These are phyloP conservation scores for Larix kaempferi DNA, from an alignment of 75 land plant species.

Conservation along the genomic window DNA sequence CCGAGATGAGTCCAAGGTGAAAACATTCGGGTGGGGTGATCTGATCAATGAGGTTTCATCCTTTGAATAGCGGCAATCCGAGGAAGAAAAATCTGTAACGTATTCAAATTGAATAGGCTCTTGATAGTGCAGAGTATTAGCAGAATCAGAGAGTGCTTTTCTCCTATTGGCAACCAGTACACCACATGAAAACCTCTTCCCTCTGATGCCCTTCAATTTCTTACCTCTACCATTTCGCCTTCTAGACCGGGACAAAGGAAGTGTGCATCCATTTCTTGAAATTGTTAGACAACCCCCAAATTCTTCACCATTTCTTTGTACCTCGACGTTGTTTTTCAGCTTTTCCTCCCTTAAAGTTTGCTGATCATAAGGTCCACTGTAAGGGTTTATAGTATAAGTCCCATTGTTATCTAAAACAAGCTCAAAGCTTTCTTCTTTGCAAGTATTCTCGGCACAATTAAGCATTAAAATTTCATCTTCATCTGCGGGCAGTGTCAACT, in stretches of 20 bases:
- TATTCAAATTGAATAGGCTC: not conserved
- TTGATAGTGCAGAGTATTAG: slow-evolving; percentile 1
- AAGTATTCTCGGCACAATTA: not conserved
- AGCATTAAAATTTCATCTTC: not conserved
- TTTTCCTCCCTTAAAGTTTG: not conserved
- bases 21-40: not conserved
- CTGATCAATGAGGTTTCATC: not conserved
- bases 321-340: not conserved
- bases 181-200: not conserved
- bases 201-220: not conserved
- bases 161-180: not conserved
- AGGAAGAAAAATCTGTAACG: slow-evolving; percentile 2
- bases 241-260: slow-evolving; percentile 7
- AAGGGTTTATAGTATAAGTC: not conserved
- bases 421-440: slow-evolving; percentile 1
- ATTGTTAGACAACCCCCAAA: slow-evolving; percentile 13
- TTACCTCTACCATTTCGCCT: not conserved
- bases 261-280: slow-evolving; percentile 10
- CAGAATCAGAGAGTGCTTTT: not conserved
- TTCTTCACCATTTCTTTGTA: not conserved
- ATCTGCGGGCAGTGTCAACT: not conserved
- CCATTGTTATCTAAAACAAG: slow-evolving; percentile 1
- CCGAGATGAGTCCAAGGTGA: not conserved
- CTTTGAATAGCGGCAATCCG: not conserved
- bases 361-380: not conserved